Evolutionary conservation across 495 filamentous ascomycete genomes (phyloP).

Genomic region (Alectoria sarmentosa): DNA sequence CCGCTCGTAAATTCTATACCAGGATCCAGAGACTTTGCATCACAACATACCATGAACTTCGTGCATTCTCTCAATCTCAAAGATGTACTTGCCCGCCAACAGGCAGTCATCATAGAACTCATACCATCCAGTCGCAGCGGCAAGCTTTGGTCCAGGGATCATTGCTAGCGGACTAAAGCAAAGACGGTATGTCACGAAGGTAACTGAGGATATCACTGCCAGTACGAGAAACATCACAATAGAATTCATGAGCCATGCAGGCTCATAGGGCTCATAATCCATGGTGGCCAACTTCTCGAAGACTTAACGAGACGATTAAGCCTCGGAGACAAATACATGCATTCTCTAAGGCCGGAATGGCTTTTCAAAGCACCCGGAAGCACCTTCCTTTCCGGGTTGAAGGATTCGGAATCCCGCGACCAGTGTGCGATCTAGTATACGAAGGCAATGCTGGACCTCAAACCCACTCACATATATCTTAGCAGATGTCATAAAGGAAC

Average conservation of each 20-base stretch:
- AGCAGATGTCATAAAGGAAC: no score
- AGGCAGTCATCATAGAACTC: constrained; percentile 45
- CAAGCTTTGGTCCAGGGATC: constrained; percentile 44
- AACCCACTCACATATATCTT: no score
- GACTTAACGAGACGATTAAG: no score
- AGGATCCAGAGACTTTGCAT: not conserved
- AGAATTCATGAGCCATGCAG: not conserved
- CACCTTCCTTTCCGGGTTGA: no score
- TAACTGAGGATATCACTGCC: not conserved
- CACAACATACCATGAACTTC: constrained; percentile 37
- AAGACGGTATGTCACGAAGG: constrained; percentile 27
- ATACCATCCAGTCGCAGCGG: constrained; percentile 43
- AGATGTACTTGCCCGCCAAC: constrained; percentile 33
- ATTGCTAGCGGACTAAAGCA: constrained; percentile 37
- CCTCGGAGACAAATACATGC: no score
- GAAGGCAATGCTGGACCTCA: no score
- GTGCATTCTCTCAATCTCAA: constrained; percentile 41
- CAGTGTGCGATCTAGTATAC: no score
- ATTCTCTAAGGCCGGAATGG: no score
- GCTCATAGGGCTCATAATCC: no score
- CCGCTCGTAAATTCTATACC: not conserved
- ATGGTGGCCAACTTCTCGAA: no score
- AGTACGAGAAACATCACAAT: not conserved
- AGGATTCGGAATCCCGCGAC: no score
- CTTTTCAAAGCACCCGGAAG: no score